A percentile compares a stretch with the other conserved stretches of the same genome.
phyloP scores from a whole-genome alignment of 192 early-diverging fungal genomes.

The Podila verticillata region DNA sequence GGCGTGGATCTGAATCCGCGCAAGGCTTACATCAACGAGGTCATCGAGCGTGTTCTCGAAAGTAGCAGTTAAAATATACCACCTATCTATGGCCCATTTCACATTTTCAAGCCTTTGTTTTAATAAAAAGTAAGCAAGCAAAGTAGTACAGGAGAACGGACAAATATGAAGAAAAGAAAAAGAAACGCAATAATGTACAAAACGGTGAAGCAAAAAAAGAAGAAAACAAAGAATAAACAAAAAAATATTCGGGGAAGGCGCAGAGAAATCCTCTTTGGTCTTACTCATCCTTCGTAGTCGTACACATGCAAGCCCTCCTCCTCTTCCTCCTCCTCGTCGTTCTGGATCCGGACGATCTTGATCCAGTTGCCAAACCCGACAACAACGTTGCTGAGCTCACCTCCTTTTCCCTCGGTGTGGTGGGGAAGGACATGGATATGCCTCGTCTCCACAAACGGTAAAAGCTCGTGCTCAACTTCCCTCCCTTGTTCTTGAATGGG shows the following conservation, averaged over 20 bases:
- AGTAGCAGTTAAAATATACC: constrained; percentile 2
- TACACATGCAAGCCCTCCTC: background rate
- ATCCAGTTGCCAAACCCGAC: constrained; percentile 48
- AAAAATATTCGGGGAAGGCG: too few relatives aligned
- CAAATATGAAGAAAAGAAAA: too few relatives aligned
- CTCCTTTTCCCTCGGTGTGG: background rate
- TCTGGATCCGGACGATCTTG: constrained; percentile 34
- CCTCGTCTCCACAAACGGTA: constrained; percentile 45
- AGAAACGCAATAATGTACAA: too few relatives aligned
- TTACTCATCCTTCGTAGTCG: too few relatives aligned
- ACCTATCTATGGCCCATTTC: too few relatives aligned
- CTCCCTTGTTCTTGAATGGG: background rate
- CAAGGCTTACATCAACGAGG: constrained; percentile 90
- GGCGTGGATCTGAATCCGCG: constrained; percentile 82
- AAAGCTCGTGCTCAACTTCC: constrained; percentile 12
- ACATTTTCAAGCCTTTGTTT: too few relatives aligned
- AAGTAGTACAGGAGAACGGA: too few relatives aligned
- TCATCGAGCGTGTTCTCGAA: constrained; percentile 70
- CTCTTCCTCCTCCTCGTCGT: constrained; percentile 29
- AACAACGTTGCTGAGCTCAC: constrained; percentile 26
- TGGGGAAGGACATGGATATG: constrained; percentile 5
- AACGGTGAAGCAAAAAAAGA: too few relatives aligned
- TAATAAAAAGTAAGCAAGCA: too few relatives aligned
- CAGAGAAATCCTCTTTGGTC: too few relatives aligned
- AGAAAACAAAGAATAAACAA: too few relatives aligned